Evolutionary conservation across 2,329 filamentous ascomycete genomes (phyloP), one percentile per base, ranked within the genome.

Genomic region (Monilinia aucupariae): DNA sequence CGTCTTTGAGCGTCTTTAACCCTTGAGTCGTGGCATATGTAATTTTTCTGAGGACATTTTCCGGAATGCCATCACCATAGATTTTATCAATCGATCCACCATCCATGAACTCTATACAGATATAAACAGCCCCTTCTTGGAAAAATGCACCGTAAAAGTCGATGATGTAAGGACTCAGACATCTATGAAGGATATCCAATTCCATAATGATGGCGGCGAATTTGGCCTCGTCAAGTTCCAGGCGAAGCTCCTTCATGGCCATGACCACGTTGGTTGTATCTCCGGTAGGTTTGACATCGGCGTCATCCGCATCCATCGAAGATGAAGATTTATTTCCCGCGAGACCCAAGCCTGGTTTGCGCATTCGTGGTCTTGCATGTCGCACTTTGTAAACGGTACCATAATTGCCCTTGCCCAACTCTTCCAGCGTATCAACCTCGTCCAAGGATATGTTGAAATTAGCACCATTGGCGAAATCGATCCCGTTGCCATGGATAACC

Each of bases 61-160:
- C 94, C 0, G 94, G 92, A 12, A 99, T 88, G 51, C 94, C 94
- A 64, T 92, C 91, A 13, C 84, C 84, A 75, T 99, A 99, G 15
- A 99, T 78, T 76, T 97, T 97, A 80, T 99, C 94, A 73, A 97
- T 92, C 47, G 92, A 97, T 9, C 94, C 94, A 53, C 94, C 94
- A 74, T 99, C 92, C 94, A 99, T 99, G 77, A 92, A 96, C 77
- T 99, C 94, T 75, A 99, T 96, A 77, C 94, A 99, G 75, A 99
- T 97, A 76, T 99, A 99, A 1, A 99, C 94, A 0, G 94, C 94
- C 34, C 94, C 93, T 78, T 99, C 94, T 74, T 99, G 94, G 81
- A 97, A 99, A 75, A 99, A 99, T 6, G 94, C 94, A 0, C 94
- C 94, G 75, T 97, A 99, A 72, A 99, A 99, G 74, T 99, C 93